These are phyloP conservation scores for Hemileccinum impolitum DNA, from an alignment of 768 basidiomycete genomes.

Conservation along the genomic window DNA sequence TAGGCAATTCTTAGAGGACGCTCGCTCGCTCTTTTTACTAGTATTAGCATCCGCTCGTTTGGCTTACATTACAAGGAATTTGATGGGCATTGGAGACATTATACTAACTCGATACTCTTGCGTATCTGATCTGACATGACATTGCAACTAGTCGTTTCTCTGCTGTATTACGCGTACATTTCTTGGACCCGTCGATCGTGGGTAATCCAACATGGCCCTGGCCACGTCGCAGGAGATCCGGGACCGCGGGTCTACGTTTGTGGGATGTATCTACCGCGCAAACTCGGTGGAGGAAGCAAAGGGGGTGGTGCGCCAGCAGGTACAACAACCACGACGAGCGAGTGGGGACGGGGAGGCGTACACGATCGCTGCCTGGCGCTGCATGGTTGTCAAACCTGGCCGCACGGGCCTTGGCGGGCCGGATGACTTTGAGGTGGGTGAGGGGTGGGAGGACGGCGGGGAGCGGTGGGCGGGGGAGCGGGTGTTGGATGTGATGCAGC, in stretches of 20 bases:
- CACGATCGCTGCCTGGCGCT: conserved; percentile 77
- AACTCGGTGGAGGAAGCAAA: conserved; percentile 50
- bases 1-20: conserved; percentile 12
- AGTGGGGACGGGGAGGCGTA: conserved; percentile 45
- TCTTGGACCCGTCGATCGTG: too few species aligned
- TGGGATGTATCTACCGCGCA: conserved; percentile 61
- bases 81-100: background rate
- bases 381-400: conserved; percentile 67
- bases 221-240: conserved; percentile 70
- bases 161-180: background rate
- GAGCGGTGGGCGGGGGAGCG: conserved; percentile 69
- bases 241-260: conserved; percentile 71
- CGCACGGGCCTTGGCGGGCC: conserved; percentile 63
- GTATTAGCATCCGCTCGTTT: background rate
- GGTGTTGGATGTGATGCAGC: conserved; percentile 65
- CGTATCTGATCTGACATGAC: background rate
- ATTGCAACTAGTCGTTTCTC: background rate
- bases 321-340: background rate
- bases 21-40: background rate
- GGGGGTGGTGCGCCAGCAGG: conserved; percentile 30
- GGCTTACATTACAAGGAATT: conserved; percentile 6
- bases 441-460: conserved; percentile 70
- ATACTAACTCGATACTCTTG: background rate
- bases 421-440: conserved; percentile 68
- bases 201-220: too few species aligned